Conservation (phyloP, 805 yeast species). For the Saturnispora gosingensis region DNA sequence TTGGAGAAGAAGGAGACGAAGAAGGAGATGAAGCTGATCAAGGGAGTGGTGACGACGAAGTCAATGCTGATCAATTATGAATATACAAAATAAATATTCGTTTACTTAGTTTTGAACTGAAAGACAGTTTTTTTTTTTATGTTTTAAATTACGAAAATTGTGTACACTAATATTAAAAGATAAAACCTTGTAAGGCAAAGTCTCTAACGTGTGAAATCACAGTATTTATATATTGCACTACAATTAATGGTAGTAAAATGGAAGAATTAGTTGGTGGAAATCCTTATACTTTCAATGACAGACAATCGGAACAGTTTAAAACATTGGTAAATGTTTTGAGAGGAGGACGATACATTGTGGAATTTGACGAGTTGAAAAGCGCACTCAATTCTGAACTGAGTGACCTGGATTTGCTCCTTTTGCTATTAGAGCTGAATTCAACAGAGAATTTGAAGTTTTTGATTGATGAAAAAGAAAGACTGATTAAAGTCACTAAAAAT, state of each 20-base stretch:
- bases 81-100: not conserved
- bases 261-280: not conserved
- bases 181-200: too few relatives aligned
- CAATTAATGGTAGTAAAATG: not conserved
- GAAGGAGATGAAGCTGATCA: constrained; percentile 7
- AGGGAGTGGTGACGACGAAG: constrained; percentile 6
- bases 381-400: not conserved
- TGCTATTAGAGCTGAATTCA: not conserved
- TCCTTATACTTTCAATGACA: not conserved
- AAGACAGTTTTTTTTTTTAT: not conserved
- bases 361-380: not conserved
- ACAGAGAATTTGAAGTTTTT: not conserved
- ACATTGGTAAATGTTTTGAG: not conserved
- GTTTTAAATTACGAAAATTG: not conserved
- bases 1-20: constrained; percentile 7
- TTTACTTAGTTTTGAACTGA: not conserved
- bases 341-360: not conserved
- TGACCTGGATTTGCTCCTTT: not conserved
- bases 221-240: not conserved
- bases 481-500: not conserved
- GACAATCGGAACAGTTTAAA: not conserved
- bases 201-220: too few relatives aligned
- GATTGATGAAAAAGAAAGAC: not conserved
- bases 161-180: not conserved
- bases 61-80: constrained; percentile 5